Evolutionary conservation across 768 basidiomycete species (phyloP).

Genomic region (Lyophyllum atratum): DNA sequence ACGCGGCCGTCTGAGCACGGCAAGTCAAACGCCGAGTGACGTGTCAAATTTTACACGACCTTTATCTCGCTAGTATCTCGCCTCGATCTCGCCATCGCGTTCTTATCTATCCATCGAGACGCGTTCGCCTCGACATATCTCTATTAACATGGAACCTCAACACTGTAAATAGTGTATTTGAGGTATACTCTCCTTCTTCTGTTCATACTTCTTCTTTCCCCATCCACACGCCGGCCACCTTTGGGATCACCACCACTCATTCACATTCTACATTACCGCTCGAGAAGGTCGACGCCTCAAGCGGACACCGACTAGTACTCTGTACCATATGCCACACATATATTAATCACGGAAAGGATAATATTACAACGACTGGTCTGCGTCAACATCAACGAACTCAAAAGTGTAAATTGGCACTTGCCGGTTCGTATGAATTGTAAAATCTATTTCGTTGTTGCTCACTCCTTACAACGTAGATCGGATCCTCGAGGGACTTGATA

Average conservation of each 20-base stretch:
- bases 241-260: too few relatives aligned
- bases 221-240: background rate
- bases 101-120: background rate
- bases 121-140: background rate
- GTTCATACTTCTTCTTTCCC: background rate
- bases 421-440: background rate
- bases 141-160: background rate
- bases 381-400: background rate
- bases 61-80: too few relatives aligned
- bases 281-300: background rate
- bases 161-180: conserved; percentile 1
- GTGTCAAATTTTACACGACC: too few relatives aligned
- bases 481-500: background rate
- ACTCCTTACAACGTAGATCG: background rate
- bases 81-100: background rate
- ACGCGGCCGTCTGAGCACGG: too few relatives aligned
- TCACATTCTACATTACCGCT: background rate
- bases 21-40: too few relatives aligned
- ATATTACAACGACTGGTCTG: background rate
- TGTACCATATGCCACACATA: conserved; percentile 4
- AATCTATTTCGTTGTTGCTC: background rate
- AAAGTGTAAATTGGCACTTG: background rate
- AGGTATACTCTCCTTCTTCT: background rate
- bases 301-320: background rate
- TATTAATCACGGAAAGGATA: conserved; percentile 1